Base-by-base conservation (phyloP, 805 yeast species). In the Spencermartinsiella europaea region DNA sequence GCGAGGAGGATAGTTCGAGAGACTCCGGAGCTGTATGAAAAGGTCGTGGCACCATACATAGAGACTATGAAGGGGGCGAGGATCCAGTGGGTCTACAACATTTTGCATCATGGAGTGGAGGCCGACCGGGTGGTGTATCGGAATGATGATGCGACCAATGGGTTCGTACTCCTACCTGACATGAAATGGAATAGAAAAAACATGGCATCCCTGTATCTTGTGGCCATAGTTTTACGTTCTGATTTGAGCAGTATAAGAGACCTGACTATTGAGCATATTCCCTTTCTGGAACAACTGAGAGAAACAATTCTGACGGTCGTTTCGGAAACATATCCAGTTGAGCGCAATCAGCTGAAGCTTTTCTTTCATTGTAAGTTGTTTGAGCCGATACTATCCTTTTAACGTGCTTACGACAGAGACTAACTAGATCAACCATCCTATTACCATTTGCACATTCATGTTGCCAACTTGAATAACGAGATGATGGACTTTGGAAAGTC, bases 391-490 rank as follows among this genome's bases (percentile, higher is more conserved):
- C 17, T 21, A 20, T n/a, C 7, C 8, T 14, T 40, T n/a, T 16
- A 42, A 14, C 20, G 5, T 25, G 35, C 16, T 20, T 15, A 14
- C 22, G 21, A 16, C 8, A n/a, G 12, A 2, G 15, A 20, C 42
- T 17, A 45, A 34, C 38, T 85, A 47, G 46, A 93, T 64, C 98
- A 90, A 55, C 99, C 99, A 0, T 85, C 96, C 0, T 93, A 91
- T 64, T 93, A 93, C 61, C 98, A 93, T 60, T 83, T 93, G 71
- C 99, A 93, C 62, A 75, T 93, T 15, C 99, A 93, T 63, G 82
- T 87, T 15, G 95, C 88, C 16, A 83, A 85, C 57, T 72, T 85
- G 4, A 72, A 66, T 16, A 85, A 85, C 55, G 79, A 45, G 80
- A 88, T 39, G 74, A 75, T 53, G 79, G 95, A 40, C 74, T 85